Base-by-base conservation (phyloP, 164 flowering plant genomes). In the Houttuynia cordata region DNA sequence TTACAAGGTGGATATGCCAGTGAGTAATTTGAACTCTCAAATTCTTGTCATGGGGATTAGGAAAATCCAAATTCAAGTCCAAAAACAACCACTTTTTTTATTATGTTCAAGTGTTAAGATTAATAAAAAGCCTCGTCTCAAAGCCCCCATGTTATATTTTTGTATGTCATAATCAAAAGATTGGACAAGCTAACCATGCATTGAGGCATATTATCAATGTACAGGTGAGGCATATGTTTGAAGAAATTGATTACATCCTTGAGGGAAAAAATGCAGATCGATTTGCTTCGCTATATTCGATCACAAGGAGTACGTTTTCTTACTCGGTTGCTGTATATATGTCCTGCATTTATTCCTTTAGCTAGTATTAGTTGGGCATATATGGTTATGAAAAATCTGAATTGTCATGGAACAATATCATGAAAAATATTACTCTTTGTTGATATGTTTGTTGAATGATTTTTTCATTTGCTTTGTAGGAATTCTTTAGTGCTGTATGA, bases 211-310 rank as follows among this genome's bases (percentile, higher is more conserved):
- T 20, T 34, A 59, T 80, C 58, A 64, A 67, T 77, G 75, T 53
- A 72, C 86, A 93, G 98, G 97, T 93, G n/a, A 86, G 98, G 67
- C 97, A 93, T 74, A 89, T 93, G 98, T 93, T 93, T 78, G 92
- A 89, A 73, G 98, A 93, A 71, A 93, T 93, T 68, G 97, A 93
- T 73, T 93, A 93, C 68, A 68, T 93, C 42, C 68, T 75, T 61
- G 98, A 93, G 78, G 98, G 82, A 30, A 81, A 83, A 71, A 93
- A 93, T 87, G 96, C 98, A 57, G 97, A 93, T 65, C 94, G 92
- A 59, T 93, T 93, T 77, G 91, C 94, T 62, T 80, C 88, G 65
- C 83, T 93, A 10, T 93, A 87, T 80, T 82, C 81, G 61, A 64
- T 21, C 58, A 20, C 58, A 47, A 68, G 79, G 62, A 17, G 96